Evolutionary conservation across 768 basidiomycete genomes (phyloP).

Genomic region (Thelephora ganbajun): DNA sequence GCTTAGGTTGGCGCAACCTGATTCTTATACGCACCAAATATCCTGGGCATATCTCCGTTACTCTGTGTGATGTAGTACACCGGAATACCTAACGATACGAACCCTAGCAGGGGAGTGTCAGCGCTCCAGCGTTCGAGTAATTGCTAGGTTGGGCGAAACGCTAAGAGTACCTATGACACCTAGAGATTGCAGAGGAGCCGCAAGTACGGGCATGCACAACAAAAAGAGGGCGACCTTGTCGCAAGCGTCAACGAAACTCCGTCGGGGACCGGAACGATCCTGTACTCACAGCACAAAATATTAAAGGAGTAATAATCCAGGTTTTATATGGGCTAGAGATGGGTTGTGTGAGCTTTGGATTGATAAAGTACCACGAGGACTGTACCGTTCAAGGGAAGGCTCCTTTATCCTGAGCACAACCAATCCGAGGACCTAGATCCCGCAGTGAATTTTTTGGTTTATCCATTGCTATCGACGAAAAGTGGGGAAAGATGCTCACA

Average conservation of each 20-base stretch:
- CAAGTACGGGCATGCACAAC: constrained; percentile 87
- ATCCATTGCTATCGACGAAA: background rate
- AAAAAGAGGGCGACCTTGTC: constrained; percentile 74
- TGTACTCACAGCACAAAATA: constrained; percentile 66
- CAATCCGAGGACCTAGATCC: constrained; percentile 66
- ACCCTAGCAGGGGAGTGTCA: constrained; percentile 32
- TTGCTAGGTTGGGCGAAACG: constrained; percentile 1
- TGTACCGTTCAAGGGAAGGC: constrained; percentile 69
- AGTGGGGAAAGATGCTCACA: constrained; percentile 21
- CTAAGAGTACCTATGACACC: constrained; percentile 63
- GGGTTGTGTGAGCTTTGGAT: background rate
- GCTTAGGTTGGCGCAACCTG: background rate
- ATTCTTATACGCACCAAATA: constrained; percentile 10
- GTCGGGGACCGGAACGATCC: background rate
- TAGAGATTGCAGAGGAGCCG: constrained; percentile 79
- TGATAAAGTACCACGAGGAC: background rate
- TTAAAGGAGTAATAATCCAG: constrained; percentile 82
- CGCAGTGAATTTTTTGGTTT: constrained; percentile 1
- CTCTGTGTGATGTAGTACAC: constrained; percentile 70
- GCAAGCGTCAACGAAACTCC: background rate
- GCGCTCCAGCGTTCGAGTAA: constrained; percentile 1
- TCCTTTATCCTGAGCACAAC: constrained; percentile 84
- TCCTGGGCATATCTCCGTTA: constrained; percentile 23
- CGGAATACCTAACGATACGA: constrained; percentile 67
- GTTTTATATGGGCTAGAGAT: constrained; percentile 75